Percentiles rank a stretch among this genome's conserved stretches.
phyloP scores from a whole-genome alignment of 805 yeast species.

The Danielozyma ontarioensis region DNA sequence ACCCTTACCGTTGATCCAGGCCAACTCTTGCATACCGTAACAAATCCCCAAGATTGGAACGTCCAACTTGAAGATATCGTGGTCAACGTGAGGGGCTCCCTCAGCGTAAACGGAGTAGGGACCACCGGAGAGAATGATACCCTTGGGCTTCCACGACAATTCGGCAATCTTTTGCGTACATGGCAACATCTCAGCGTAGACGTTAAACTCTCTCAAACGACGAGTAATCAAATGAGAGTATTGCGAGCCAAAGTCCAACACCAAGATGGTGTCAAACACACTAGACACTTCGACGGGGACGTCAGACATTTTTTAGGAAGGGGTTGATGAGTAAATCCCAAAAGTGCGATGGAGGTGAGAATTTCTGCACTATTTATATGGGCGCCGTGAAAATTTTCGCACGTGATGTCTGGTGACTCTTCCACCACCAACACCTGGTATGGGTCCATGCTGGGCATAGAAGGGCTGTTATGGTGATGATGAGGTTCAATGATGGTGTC shows the following conservation, averaged over 20 bases:
- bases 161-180: constrained; percentile 97
- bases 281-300: constrained; percentile 65
- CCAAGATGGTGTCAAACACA: constrained; percentile 94
- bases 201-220: constrained; percentile 95
- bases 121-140: constrained; percentile 93
- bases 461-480: too few species aligned
- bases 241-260: constrained; percentile 97
- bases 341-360: too few species aligned
- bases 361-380: too few species aligned
- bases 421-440: too few species aligned
- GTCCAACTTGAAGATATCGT: constrained; percentile 78
- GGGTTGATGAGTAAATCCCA: too few species aligned
- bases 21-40: constrained; percentile 98
- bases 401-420: too few species aligned
- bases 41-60: constrained; percentile 98
- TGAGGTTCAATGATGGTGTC: too few species aligned
- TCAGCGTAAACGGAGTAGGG: constrained; percentile 96
- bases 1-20: constrained; percentile 93
- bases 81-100: constrained; percentile 97
- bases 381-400: too few species aligned
- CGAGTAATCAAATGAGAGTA: constrained; percentile 95
- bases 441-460: too few species aligned
- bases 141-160: constrained; percentile 90
- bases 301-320: too few species aligned
- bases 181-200: constrained; percentile 98